Evolutionary conservation across 2,329 filamentous ascomycete genomes (phyloP), one percentile per base, ranked within the genome.

Genomic region (Ophiostoma himal-ulmi): DNA sequence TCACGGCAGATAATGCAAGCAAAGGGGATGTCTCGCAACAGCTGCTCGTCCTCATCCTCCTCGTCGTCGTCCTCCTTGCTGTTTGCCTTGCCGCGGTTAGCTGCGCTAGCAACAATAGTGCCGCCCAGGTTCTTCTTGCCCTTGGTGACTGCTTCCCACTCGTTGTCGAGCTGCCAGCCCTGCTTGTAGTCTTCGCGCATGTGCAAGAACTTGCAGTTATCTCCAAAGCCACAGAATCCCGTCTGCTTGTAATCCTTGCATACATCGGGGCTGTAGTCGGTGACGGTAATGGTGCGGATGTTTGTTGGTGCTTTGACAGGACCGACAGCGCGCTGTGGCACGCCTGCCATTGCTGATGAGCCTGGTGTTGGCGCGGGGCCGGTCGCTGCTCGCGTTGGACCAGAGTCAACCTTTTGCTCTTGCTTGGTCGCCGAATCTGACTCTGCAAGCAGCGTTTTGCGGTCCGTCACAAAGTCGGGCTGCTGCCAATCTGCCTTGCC

Each of bases 81-180:
- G 13, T 17, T 34, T n/a, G 48, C 77, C 57, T 75, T 75, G 57
- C 79, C 77, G 17, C 84, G 82, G 74, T 87, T 54, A 14, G 68
- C 86, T 3, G 86, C 86, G 69, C 84, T 88, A 36, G 87, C 85
- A 1, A 91, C 82, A 0, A 88, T 80, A 2, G 86, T 91, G 7
- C 89, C 89, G 5, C 81, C 83, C 0, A 85, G 74, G 64, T 86
- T 83, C 76, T 88, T 89, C 78, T 88, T 89, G 67, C 86, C 91
- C 76, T 91, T 94, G 7, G 88, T 91, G 2, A 89, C 88, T 48
- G 87, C 90, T 77, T 99, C 95, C 95, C 95, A 99, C 67, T 98
- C 94, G 69, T 86, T 86, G 79, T 99, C 95, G 5, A 99, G 84
- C 78, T 98, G 93, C 95, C 95, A 99, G 2, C 95, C 95, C 77